Conservation (phyloP, 257 asterid genomes). For the Nicotiana benthamiana region DNA sequence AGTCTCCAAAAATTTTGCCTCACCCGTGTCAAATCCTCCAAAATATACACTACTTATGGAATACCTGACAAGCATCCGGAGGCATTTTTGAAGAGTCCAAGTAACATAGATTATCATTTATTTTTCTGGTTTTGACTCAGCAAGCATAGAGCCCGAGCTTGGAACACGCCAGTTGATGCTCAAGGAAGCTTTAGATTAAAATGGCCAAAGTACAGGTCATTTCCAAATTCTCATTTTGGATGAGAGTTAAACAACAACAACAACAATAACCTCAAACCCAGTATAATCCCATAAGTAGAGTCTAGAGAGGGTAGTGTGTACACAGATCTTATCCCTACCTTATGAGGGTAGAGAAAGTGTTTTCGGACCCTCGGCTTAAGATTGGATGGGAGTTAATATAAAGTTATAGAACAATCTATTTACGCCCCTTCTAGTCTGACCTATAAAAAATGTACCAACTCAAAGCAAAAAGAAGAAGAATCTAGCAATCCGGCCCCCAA, state of each 20-base stretch:
- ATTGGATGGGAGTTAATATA: background rate
- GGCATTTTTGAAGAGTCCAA: no score
- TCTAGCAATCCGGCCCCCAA: background rate
- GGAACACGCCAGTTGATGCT: background rate
- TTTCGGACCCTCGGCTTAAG: no score
- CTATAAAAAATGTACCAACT: background rate
- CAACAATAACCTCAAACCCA: no score
- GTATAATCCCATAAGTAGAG: no score
- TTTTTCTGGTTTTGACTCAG: background rate
- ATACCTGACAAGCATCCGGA: no score
- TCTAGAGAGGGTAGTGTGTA: no score
- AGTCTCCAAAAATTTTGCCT: no score
- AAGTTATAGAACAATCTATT: background rate
- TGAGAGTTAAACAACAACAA: background rate
- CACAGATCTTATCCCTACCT: no score
- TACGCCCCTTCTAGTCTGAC: background rate
- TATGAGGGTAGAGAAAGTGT: no score
- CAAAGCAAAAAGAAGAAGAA: background rate
- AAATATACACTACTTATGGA: no score
- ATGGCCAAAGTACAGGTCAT: background rate
- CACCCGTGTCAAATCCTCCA: no score
- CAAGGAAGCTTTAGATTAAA: background rate
- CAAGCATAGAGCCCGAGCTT: background rate
- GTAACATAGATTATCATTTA: background rate
- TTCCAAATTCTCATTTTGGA: background rate